A percentile compares a stretch with the other conserved stretches of the same genome.
phyloP scores from a whole-genome alignment of 371 early-diverging fungal species.

The Lichtheimia ramosa region DNA sequence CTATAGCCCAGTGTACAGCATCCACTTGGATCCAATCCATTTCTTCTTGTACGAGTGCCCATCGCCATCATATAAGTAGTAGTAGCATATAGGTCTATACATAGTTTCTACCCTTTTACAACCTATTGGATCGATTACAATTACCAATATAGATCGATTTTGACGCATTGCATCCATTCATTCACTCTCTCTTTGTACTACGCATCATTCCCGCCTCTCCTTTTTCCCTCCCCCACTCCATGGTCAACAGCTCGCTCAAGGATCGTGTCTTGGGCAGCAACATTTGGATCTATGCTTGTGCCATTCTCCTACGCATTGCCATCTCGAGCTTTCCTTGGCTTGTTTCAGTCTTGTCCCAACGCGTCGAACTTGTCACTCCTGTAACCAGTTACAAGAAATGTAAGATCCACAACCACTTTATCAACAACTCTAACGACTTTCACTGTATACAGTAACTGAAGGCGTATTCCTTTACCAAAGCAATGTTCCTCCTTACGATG shows the following conservation, averaged over 20 bases:
- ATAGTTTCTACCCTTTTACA: neutral
- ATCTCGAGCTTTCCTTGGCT: constrained; percentile 52
- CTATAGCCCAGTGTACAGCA: constrained; percentile 37
- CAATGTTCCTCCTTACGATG: constrained; percentile 86
- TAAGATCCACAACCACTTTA: constrained; percentile 25
- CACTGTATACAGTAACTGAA: constrained; percentile 66
- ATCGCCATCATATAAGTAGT: constrained; percentile 11
- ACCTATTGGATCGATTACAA: too few relatives aligned
- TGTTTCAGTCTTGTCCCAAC: constrained; percentile 40
- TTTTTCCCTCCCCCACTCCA: neutral
- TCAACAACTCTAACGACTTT: neutral
- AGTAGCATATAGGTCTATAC: neutral
- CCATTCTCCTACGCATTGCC: constrained; percentile 42
- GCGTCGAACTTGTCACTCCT: constrained; percentile 83
- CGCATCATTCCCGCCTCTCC: neutral
- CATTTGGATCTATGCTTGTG: constrained; percentile 17
- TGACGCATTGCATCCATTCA: too few relatives aligned
- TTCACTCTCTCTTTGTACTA: too few relatives aligned
- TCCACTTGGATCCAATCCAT: constrained; percentile 46
- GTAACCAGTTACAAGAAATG: constrained; percentile 83
- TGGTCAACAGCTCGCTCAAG: neutral
- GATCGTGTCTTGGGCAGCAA: constrained; percentile 6
- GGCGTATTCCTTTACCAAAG: constrained; percentile 80
- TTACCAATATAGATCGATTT: too few relatives aligned
- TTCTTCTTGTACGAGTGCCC: constrained; percentile 12